phyloP scores from a whole-genome alignment of 208 protist genomes.

The Strigomonas galati region DNA sequence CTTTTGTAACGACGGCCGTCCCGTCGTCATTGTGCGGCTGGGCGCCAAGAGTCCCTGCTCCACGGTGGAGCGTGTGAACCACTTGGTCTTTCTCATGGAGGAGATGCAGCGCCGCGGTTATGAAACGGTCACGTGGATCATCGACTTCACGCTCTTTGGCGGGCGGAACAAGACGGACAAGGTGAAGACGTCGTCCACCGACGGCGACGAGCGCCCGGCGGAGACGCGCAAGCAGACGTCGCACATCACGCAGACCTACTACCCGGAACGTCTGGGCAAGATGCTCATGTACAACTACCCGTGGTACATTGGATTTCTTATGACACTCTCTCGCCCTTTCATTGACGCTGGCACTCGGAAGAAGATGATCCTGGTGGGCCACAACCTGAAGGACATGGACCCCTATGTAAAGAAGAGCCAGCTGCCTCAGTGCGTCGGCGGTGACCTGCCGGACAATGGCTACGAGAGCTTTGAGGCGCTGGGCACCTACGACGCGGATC shows the following conservation, averaged over 20 bases:
- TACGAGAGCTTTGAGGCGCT: constrained; percentile 2
- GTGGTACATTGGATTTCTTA: constrained; percentile 34
- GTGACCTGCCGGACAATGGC: constrained; percentile 1
- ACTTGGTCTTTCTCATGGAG: constrained; percentile 45
- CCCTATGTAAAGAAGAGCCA: constrained; percentile 28
- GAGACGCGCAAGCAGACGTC: constrained; percentile 38
- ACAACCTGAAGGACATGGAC: constrained; percentile 31
- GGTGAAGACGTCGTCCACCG: constrained; percentile 40
- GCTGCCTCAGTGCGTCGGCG: constrained; percentile 22
- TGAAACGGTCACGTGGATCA: constrained; percentile 48
- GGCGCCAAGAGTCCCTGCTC: constrained; percentile 30
- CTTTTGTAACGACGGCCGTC: constrained; percentile 30
- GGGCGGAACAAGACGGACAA: constrained; percentile 44
- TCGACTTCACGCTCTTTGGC: constrained; percentile 48
- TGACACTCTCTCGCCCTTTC: constrained; percentile 27
- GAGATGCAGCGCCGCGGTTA: constrained; percentile 40
- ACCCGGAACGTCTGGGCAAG: constrained; percentile 40
- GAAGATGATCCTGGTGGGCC: constrained; percentile 34
- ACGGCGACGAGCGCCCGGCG: constrained; percentile 30
- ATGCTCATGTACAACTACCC: constrained; percentile 39
- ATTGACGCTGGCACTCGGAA: constrained; percentile 33
- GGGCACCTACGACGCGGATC: not conserved
- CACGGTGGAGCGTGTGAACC: constrained; percentile 33
- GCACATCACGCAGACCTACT: constrained; percentile 51
- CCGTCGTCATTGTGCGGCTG: constrained; percentile 38